Percentiles rank a stretch among this genome's conserved stretches.
phyloP scores from a whole-genome alignment of 768 basidiomycete genomes.

The Thelephora ganbajun region DNA sequence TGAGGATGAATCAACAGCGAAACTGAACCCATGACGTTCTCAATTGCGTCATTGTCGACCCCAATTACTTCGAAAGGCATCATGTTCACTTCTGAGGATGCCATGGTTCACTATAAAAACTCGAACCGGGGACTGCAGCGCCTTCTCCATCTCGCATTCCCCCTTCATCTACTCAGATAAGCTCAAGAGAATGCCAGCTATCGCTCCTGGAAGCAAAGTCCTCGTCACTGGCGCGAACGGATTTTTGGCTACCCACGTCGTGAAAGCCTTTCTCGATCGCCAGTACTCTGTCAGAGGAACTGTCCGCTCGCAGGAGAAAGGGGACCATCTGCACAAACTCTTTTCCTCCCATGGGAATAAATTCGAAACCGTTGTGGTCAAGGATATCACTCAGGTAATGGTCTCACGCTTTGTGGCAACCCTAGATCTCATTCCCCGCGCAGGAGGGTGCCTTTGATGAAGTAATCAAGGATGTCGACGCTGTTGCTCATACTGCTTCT shows the following conservation, averaged over 20 bases:
- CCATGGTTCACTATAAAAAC: not conserved
- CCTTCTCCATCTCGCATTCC: no score
- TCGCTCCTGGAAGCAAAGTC: conserved; percentile 22
- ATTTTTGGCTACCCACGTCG: conserved; percentile 47
- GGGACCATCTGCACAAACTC: conserved; percentile 34
- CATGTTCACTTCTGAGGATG: no score
- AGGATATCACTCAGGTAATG: conserved; percentile 46
- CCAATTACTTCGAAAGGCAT: no score
- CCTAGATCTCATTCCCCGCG: not conserved
- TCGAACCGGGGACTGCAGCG: no score
- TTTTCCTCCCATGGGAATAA: conserved; percentile 41
- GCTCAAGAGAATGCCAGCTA: conserved; percentile 18
- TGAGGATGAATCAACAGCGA: no score
- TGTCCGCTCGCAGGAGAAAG: conserved; percentile 50
- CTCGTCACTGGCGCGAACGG: conserved; percentile 49
- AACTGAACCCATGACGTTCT: no score
- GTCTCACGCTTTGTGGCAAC: not conserved
- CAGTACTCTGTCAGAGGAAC: conserved; percentile 56
- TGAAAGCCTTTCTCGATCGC: conserved; percentile 36
- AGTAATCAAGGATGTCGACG: conserved; percentile 64
- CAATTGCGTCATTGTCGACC: no score
- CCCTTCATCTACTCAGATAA: no score
- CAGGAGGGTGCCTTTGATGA: conserved; percentile 65
- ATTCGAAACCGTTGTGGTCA: conserved; percentile 52
- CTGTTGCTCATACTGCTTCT: conserved; percentile 55